Conservation (phyloP, 805 yeast genomes). For the Sungouiella blattae region DNA sequence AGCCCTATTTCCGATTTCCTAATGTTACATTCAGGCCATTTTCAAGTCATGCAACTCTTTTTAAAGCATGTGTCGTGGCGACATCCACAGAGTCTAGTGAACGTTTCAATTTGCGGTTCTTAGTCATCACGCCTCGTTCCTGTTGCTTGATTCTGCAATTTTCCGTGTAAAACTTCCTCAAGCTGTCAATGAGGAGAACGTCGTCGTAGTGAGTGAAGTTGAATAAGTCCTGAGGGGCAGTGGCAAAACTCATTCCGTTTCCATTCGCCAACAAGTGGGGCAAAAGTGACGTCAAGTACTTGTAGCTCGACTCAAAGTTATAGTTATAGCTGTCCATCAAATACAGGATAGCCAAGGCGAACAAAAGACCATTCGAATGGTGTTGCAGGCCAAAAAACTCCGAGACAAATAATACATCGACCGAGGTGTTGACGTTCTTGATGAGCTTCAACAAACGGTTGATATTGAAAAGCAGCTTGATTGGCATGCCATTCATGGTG, state of each 20-base stretch:
- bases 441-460: slow-evolving; percentile 34
- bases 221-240: slow-evolving; percentile 2
- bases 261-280: not conserved
- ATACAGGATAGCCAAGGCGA: slow-evolving; percentile 30
- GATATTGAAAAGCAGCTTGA: slow-evolving; percentile 34
- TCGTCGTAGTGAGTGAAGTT: slow-evolving; percentile 38
- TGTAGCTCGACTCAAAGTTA: slow-evolving; percentile 28
- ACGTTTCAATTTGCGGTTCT: slow-evolving; percentile 29
- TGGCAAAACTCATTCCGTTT: not conserved
- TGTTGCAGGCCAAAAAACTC: slow-evolving; percentile 22
- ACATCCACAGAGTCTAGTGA: slow-evolving; percentile 8
- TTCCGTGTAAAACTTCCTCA: slow-evolving; percentile 35
- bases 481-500: slow-evolving; percentile 35
- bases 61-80: not conserved
- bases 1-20: too few species aligned
- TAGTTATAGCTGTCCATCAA: slow-evolving; percentile 40
- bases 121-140: slow-evolving; percentile 22
- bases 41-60: slow-evolving; percentile 1
- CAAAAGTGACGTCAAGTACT: slow-evolving; percentile 19
- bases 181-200: slow-evolving; percentile 34
- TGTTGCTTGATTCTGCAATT: slow-evolving; percentile 27
- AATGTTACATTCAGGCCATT: too few species aligned
- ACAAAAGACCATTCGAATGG: slow-evolving; percentile 22
- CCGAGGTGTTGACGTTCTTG: slow-evolving; percentile 27
- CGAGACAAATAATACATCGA: slow-evolving; percentile 33